Base-by-base conservation (phyloP, 805 yeast genomes). In the Maudiozyma barnettii region DNA sequence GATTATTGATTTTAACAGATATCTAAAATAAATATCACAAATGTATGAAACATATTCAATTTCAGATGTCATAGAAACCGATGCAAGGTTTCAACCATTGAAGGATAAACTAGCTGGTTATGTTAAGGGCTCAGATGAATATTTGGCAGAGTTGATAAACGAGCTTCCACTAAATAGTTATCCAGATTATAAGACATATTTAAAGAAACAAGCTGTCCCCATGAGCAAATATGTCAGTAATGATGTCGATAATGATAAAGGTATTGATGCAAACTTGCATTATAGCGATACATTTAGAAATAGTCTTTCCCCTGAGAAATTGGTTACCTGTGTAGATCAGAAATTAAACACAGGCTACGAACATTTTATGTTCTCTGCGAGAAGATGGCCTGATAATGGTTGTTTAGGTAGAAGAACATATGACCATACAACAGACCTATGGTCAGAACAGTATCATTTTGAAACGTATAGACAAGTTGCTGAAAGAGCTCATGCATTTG, bases 251-350 rank as follows among this genome's bases (percentile, higher is more conserved):
- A 26, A 3, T n/a, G 31, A 29, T 29, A 2, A 29, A 29, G 13
- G 13, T 33, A 33, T n/a, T 44, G 66, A 65, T 1, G 82, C 81
- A 6, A 18, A 20, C 14, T 10, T 30, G 8, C 16, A n/a, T 36
- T 75, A 62, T 59, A 76, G 84, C 23, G 71, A 76, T 1, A 59
- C 76, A 8, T 82, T 71, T 57, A 65, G 87, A 47, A 78, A 71
- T 54, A 60, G 62, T 12, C 54, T 63, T 13, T 52, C 67, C 5
- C 60, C 65, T 16, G 67, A 63, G 22, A 54, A 56, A 13, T 56
- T 65, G 16, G 64, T 75, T 20, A 63, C 66, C 13, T 51, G 65
- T 40, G 48, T 76, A n/a, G 74, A 75, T 50, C 73, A 75, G 1
- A 56, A 65, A 1, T 60, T 79, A 46, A 55, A 59, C 47, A 78